These are phyloP conservation scores for Penicillium sp. DNA, from an alignment of 2,329 filamentous ascomycete genomes.

Conservation along the genomic window DNA sequence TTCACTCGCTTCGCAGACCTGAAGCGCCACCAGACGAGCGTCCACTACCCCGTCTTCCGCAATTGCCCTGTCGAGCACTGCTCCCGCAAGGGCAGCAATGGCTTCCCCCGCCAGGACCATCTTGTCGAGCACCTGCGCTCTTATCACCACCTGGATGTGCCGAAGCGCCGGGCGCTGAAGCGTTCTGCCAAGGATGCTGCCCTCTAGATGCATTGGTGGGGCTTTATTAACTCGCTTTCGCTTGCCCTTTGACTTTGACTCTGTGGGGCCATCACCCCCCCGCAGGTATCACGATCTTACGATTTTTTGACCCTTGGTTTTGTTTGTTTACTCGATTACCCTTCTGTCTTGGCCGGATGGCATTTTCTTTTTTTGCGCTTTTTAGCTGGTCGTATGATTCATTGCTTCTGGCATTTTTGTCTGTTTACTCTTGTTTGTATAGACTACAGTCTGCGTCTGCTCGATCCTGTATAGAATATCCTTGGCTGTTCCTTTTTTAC, in stretches of 20 bases:
- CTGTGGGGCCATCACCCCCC: not conserved
- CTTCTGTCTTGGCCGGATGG: not conserved
- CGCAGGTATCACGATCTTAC: not conserved
- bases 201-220: not conserved
- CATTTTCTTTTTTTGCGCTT: not conserved
- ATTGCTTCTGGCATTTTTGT: not conserved
- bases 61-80: slow-evolving; percentile 55
- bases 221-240: not conserved
- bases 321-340: not conserved
- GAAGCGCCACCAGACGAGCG: slow-evolving; percentile 55
- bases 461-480: slow-evolving; percentile 7
- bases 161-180: slow-evolving; percentile 47
- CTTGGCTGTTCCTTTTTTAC: not conserved
- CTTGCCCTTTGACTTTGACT: not conserved
- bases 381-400: not conserved
- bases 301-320: not conserved
- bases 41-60: slow-evolving; percentile 52
- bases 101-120: slow-evolving; percentile 64
- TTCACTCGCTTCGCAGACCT: slow-evolving; percentile 58
- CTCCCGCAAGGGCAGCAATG: slow-evolving; percentile 53
- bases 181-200: slow-evolving; percentile 30
- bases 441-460: slow-evolving; percentile 5
- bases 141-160: slow-evolving; percentile 58
- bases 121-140: slow-evolving; percentile 63
- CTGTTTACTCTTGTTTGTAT: slow-evolving; percentile 2